Conservation (phyloP, 495 filamentous ascomycete genomes). For the Trichoderma asperelloides region DNA sequence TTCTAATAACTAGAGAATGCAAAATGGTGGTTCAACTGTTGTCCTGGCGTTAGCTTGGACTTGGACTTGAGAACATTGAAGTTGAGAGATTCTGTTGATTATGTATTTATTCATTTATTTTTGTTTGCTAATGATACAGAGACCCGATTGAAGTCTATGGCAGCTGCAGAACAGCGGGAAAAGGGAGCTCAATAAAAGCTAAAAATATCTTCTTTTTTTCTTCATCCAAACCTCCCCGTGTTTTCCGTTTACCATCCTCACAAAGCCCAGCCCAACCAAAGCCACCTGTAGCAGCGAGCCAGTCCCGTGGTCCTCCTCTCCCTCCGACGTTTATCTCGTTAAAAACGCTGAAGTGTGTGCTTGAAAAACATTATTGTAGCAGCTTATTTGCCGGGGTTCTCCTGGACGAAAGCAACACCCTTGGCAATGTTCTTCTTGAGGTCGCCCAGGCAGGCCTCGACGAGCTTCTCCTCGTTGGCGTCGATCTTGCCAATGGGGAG, state of each 20-base stretch:
- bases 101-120: not conserved
- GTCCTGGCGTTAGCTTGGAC: too few relatives aligned
- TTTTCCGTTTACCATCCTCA: not conserved
- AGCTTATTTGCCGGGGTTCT: conserved; percentile 47
- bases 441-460: conserved; percentile 75
- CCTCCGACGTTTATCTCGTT: not conserved
- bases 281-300: conserved; percentile 5
- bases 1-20: too few relatives aligned
- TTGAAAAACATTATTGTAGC: not conserved
- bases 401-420: conserved; percentile 42
- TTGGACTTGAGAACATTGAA: not conserved
- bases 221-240: conserved; percentile 5
- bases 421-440: conserved; percentile 71
- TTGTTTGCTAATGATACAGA: conserved; percentile 7
- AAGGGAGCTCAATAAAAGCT: not conserved
- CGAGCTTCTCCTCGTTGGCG: conserved; percentile 76
- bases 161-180: conserved; percentile 3
- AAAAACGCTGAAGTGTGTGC: not conserved
- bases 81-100: not conserved
- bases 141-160: conserved; percentile 5
- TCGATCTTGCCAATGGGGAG: conserved; percentile 72
- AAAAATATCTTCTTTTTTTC: not conserved
- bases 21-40: too few relatives aligned
- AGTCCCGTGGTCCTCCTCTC: not conserved
- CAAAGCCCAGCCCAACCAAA: not conserved